These are phyloP conservation scores for Sonneratia alba DNA, from an alignment of 345 rosid species.

Conservation along the genomic window DNA sequence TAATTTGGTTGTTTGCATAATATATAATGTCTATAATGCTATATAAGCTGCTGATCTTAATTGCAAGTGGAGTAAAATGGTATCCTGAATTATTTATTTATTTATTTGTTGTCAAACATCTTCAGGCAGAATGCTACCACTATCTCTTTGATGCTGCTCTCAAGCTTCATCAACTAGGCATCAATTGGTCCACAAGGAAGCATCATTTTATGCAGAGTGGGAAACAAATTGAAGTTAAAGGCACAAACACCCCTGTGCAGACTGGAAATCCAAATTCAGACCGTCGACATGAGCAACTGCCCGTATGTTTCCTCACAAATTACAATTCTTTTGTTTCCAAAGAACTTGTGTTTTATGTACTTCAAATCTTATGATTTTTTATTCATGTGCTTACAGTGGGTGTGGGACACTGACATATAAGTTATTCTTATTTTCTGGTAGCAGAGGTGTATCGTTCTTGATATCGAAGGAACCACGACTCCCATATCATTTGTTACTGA, in stretches of 20 bases:
- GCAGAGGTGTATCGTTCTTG: slow-evolving; percentile 84
- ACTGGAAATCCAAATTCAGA: slow-evolving; percentile 37
- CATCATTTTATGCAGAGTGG: slow-evolving; percentile 51
- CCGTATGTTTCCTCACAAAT: slow-evolving; percentile 24
- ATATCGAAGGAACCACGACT: slow-evolving; percentile 98
- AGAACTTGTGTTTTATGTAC: neutral
- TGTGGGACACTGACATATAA: neutral
- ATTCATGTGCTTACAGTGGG: neutral
- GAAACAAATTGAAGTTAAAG: slow-evolving; percentile 25
- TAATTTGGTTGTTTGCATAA: neutral
- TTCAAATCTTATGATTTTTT: no score
- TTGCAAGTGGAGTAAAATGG: no score
- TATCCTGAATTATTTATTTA: no score
- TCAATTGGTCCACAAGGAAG: slow-evolving; percentile 64
- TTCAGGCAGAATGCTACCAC: slow-evolving; percentile 92
- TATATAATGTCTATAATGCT: neutral
- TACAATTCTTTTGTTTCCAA: neutral
- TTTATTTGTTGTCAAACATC: neutral
- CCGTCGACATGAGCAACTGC: slow-evolving; percentile 24
- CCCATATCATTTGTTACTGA: slow-evolving; percentile 91
- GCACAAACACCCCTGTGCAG: slow-evolving; percentile 24
- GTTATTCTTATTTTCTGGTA: slow-evolving; percentile 16
- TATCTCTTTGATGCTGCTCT: slow-evolving; percentile 90
- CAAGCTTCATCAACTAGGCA: slow-evolving; percentile 75
- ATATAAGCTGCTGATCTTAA: neutral